phyloP scores from a whole-genome alignment of 257 asterid species.

The Nicotiana benthamiana region DNA sequence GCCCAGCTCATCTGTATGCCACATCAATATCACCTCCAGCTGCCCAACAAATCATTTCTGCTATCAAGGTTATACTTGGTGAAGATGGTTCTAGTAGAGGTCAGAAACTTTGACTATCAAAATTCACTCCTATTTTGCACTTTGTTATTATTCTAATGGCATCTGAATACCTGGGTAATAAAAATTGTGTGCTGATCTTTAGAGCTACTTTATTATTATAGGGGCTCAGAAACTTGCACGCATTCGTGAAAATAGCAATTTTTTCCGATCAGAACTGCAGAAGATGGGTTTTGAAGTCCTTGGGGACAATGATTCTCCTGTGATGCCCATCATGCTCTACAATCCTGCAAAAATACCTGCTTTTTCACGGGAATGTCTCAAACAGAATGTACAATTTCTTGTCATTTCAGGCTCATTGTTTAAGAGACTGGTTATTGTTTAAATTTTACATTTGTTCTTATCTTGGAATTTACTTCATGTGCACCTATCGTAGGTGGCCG shows the following conservation, averaged over 20 bases:
- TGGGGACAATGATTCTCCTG: constrained; percentile 97
- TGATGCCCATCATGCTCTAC: constrained; percentile 97
- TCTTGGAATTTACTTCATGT: neutral
- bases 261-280: constrained; percentile 82
- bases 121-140: neutral
- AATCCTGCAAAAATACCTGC: constrained; percentile 97
- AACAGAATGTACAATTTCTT: constrained; percentile 45
- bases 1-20: constrained; percentile 98
- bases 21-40: constrained; percentile 96
- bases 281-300: constrained; percentile 99
- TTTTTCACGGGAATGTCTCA: constrained; percentile 94
- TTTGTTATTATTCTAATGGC: neutral
- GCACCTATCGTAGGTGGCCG: constrained; percentile 61
- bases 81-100: constrained; percentile 99
- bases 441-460: neutral
- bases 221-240: constrained; percentile 91
- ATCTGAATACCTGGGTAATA: neutral
- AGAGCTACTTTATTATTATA: constrained; percentile 20
- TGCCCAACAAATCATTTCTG: constrained; percentile 87
- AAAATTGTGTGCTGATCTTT: neutral
- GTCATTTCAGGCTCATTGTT: neutral
- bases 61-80: constrained; percentile 85
- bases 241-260: constrained; percentile 89
- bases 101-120: constrained; percentile 15
- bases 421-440: neutral